phyloP scores from a whole-genome alignment of 768 basidiomycete species.

The Tremella fuciformis region DNA sequence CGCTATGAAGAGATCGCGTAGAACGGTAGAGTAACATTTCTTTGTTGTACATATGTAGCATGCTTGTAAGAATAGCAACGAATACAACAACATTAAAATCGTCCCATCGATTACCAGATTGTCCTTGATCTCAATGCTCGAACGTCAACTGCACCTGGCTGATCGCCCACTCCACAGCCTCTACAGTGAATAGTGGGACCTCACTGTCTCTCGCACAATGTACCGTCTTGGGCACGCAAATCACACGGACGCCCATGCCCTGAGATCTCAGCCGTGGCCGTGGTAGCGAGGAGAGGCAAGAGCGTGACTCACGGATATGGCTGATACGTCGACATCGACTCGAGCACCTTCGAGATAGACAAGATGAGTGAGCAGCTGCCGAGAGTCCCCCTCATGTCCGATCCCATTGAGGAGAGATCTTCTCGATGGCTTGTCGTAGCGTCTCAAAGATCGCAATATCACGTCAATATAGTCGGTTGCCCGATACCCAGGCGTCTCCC shows the following conservation, averaged over 20 bases:
- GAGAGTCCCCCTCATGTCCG: constrained; percentile 55
- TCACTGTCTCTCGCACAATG: constrained; percentile 10
- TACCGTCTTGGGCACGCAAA: constrained; percentile 26
- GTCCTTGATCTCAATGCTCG: too few species aligned
- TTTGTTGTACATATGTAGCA: too few species aligned
- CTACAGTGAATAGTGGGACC: constrained; percentile 33
- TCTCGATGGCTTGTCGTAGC: constrained; percentile 55
- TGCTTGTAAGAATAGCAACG: too few species aligned
- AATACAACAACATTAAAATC: too few species aligned
- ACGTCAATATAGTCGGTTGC: constrained; percentile 82
- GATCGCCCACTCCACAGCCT: constrained; percentile 44
- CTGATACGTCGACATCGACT: constrained; percentile 63
- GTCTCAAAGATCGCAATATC: constrained; percentile 68
- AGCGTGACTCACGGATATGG: constrained; percentile 49
- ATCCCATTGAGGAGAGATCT: constrained; percentile 55
- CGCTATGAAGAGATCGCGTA: background rate
- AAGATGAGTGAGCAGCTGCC: constrained; percentile 80
- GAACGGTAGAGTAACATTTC: background rate
- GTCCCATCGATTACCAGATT: too few species aligned
- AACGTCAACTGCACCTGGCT: constrained; percentile 11
- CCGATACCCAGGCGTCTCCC: constrained; percentile 81
- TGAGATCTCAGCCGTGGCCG: constrained; percentile 6
- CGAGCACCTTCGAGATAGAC: constrained; percentile 67
- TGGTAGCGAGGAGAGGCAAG: too few species aligned
- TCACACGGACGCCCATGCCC: constrained; percentile 35